Base-by-base conservation (phyloP, 1,284 basidiomycete genomes). In the Malassezia brasiliensis region DNA sequence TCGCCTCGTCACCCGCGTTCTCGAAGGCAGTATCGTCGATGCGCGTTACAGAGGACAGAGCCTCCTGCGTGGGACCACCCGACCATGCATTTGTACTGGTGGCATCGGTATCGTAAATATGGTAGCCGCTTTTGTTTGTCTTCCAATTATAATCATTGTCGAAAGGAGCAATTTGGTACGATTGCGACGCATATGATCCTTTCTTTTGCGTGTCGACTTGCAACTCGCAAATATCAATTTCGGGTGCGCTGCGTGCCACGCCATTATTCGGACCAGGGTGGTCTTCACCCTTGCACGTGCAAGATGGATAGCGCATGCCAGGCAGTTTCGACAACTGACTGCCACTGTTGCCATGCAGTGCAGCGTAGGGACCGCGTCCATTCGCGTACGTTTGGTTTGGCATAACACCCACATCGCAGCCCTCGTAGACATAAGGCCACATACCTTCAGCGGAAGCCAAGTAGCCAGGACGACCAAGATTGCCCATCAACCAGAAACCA, bases 351-450 rank as follows among this genome's bases (percentile, higher is more conserved):
- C 31, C 34, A 47, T 64, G 37, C 10, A 52, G 52, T 5, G 67
- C 64, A 8, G 49, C 56, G 8, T 52, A 11, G 2, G 70, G 70
- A 5, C 70, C 69, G 0, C 59, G 62, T 17, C 64, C 59, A 48
- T 66, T 63, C 32, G 60, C 11, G 14, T 31, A 61, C 4, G 65
- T 67, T 58, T 74, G 72, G 50, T 70, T 65, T 2, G 60, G 58
- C 28, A 72, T 44, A 45, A 72, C 68, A 41, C 72, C 72, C 6
- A 67, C 63, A 42, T 74, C 72, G 57, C 75, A 76, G 3, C 68
- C 59, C 41, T 70, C 67, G 56, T 75, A 77, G 35, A 72, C 71
- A 68, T 77, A 77, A n/a, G 75, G 77, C 74, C 70, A 75, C 40
- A 67, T 62, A 10, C 72, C 66, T 40, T 74, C 66, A 30, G 68